These are phyloP conservation scores for Halenospora varia DNA, from an alignment of 495 filamentous ascomycete species.

Conservation along the genomic window DNA sequence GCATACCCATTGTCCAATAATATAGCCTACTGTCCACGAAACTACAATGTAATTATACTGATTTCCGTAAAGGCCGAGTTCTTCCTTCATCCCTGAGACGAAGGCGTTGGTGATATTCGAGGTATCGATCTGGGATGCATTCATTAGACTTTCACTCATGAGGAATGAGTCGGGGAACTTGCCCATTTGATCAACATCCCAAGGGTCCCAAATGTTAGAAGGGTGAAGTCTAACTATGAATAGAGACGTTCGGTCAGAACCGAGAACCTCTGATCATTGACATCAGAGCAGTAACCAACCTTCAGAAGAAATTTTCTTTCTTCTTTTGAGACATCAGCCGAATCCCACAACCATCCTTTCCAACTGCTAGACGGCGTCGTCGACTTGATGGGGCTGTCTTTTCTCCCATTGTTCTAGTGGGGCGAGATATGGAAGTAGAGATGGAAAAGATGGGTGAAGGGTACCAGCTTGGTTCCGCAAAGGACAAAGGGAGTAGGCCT, in stretches of 20 bases:
- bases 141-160: background rate
- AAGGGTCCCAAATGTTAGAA: slow-evolving; percentile 11
- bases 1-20: slow-evolving; percentile 52
- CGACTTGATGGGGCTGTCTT: slow-evolving; percentile 1
- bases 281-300: background rate
- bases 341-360: slow-evolving; percentile 13
- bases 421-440: too few relatives aligned
- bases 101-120: slow-evolving; percentile 34
- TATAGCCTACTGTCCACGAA: slow-evolving; percentile 64
- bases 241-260: background rate
- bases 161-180: background rate
- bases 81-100: slow-evolving; percentile 57
- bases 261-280: background rate
- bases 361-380: slow-evolving; percentile 1
- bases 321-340: slow-evolving; percentile 12
- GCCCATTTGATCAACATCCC: slow-evolving; percentile 16
- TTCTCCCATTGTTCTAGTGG: slow-evolving; percentile 3
- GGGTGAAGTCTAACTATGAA: slow-evolving; percentile 10
- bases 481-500: too few relatives aligned
- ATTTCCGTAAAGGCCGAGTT: slow-evolving; percentile 51
- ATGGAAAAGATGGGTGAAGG: too few relatives aligned
- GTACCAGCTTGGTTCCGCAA: too few relatives aligned
- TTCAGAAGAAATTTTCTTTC: slow-evolving; percentile 12
- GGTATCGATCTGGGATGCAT: slow-evolving; percentile 4
- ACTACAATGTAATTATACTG: slow-evolving; percentile 49